Conservation (phyloP, 805 yeast genomes). For the Pichia scutulata region DNA sequence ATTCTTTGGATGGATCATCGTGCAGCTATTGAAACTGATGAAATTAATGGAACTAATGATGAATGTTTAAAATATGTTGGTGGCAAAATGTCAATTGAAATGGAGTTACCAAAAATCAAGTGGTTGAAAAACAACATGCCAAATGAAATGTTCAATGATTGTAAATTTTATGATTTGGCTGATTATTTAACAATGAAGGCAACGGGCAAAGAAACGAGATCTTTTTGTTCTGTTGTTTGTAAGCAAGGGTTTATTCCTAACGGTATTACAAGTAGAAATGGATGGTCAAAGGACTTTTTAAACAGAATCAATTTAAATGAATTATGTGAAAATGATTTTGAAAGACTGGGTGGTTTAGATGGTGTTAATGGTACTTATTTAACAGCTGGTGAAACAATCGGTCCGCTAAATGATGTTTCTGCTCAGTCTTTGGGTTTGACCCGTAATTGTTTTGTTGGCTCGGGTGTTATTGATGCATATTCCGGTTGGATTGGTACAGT, state of each 20-base stretch:
- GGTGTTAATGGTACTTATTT: conserved; percentile 63
- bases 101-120: conserved; percentile 95
- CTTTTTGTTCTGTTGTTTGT: conserved; percentile 86
- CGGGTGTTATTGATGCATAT: conserved; percentile 96
- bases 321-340: conserved; percentile 66
- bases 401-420: conserved; percentile 54
- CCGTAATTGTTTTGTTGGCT: conserved; percentile 74
- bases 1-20: conserved; percentile 99
- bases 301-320: conserved; percentile 64
- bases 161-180: conserved; percentile 86
- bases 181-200: conserved; percentile 90
- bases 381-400: conserved; percentile 87
- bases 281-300: conserved; percentile 86
- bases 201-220: conserved; percentile 79
- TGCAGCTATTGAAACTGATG: conserved; percentile 72
- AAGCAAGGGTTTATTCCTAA: conserved; percentile 92
- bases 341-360: conserved; percentile 77
- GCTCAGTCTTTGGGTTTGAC: conserved; percentile 83
- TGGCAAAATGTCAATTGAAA: conserved; percentile 95
- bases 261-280: conserved; percentile 86
- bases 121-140: conserved; percentile 90
- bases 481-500: conserved; percentile 99
- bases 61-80: conserved; percentile 86
- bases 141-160: conserved; percentile 40
- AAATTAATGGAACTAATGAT: conserved; percentile 74